Base-by-base conservation (phyloP, 73 alveolate species). In the Chromera velia region DNA sequence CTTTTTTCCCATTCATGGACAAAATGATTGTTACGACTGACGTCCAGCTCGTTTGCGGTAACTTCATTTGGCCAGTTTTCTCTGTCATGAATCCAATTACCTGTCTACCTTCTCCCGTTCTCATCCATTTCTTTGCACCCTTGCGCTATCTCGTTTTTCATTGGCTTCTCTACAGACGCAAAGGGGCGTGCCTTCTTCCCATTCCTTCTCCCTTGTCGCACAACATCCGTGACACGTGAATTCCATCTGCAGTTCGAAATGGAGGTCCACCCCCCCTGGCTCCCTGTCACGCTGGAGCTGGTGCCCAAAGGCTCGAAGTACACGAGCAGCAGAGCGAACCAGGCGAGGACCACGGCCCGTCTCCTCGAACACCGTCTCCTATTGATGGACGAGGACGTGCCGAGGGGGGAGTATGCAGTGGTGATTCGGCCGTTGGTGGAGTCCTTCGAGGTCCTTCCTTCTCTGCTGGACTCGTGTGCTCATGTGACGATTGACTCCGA, bases 321-420 rank as follows among this genome's bases (percentile, higher is more conserved):
- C 55, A 40, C 55, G 13, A 7, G 22, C 4, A 40, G 22, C 55
- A 40, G 13, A 13, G 22, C 55, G 22, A 40, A 40, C 55, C 55
- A 40, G 13, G 22, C 55, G 13, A 4, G 55, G 55, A 7, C 22
- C 55, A 13, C 55, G 55, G 55, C 22, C 55, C 4, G 13, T 4
- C 55, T 40, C 78, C 66, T 75, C 1, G 84, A 77, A 72, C 76
- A 67, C 46, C 84, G 84, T 0, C 71, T 77, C 18, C 69, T 77
- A 30, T 72, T 77, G 65, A 77, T 77, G 84, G 68, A 77, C 84
- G 68, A 70, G 72, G 84, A 77, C 78, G 77, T 77, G 31, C 78
- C 76, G 0, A 71, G 77, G 55, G 84, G 84, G 31, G 78, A 77
- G 84, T 68, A 66, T 32, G 75, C 66, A 30, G 0, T 40, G 55